Evolutionary conservation across 2,329 filamentous ascomycete genomes (phyloP), one percentile per base, ranked within the genome.

Genomic region (Neopestalotiopsis rosae): DNA sequence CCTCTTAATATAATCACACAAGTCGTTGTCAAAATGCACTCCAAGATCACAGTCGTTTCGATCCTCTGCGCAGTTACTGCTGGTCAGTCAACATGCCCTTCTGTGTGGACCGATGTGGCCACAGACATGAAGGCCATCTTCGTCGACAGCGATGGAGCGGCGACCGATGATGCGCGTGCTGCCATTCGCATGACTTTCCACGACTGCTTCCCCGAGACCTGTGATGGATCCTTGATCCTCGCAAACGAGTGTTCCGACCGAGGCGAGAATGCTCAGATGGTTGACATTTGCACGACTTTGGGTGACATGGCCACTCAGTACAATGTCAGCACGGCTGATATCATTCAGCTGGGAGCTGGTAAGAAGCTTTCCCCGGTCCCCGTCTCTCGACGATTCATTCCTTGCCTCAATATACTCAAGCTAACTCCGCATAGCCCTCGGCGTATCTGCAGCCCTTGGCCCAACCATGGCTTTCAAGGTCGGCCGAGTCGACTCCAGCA

Each of bases 321-420:
- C 65, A 67, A 69, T 34, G 75, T 77, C 62, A 73, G 76, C 40
- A 71, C 69, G 2, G 76, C 76, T 0, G 76, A 78, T 63, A 56
- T 76, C 63, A 77, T 78, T 34, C 75, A 78, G 49, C 73, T 78
- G n/a, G 76, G 71, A 34, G 71, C 73, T n/a, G 75, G 76, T 77
- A 59, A 74, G 76, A 61, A 24, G 10, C 6, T 10, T 10, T 7
- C 6, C 10, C 34, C 49, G 61, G 2, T 24, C 57, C 3, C 10
- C 6, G 6, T 30, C 13, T 10, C 12, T 30, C 20, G 30, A 32
- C 17, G 12, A 24, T n/a, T 12, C 13, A 30, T 40, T 38, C 13
- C 0, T 52, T 32, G 14, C 2, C 20, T 56, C 24, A 20, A 59
- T 12, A 34, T 10, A 20, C 56, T 5, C 32, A 61, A 5, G 24